Conservation (phyloP, 139 green algal species). For the Volvox africanus region DNA sequence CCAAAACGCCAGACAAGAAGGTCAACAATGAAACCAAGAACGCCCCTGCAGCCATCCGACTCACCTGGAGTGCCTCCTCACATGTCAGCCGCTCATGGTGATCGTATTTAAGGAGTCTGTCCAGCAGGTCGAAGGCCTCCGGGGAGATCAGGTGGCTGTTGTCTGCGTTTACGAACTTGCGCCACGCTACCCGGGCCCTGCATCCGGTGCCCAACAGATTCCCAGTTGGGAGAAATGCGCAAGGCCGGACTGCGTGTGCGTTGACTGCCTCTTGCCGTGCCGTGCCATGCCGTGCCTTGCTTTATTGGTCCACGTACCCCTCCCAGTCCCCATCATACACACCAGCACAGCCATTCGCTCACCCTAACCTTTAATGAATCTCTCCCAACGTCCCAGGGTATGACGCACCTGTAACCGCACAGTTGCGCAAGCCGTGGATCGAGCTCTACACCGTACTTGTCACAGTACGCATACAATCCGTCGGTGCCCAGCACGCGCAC, state of each 20-base stretch:
- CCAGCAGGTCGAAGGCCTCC: conserved; percentile 94
- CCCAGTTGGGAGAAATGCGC: no score
- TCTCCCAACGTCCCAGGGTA: no score
- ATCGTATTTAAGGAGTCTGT: conserved; percentile 94
- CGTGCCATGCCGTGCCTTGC: no score
- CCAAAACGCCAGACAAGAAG: no score
- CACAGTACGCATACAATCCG: conserved; percentile 73
- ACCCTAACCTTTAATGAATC: neutral
- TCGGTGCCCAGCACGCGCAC: conserved; percentile 91
- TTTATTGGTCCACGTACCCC: no score
- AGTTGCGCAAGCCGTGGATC: conserved; percentile 94
- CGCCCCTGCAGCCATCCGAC: no score
- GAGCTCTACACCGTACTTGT: conserved; percentile 97
- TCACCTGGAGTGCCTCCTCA: conserved; percentile 89
- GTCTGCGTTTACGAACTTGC: conserved; percentile 92
- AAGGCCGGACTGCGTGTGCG: no score
- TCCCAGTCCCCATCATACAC: no score
- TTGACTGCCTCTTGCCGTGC: no score
- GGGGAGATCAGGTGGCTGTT: conserved; percentile 92
- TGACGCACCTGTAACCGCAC: conserved; percentile 66
- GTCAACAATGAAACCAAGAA: no score
- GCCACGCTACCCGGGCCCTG: conserved; percentile 89
- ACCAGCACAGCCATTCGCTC: no score
- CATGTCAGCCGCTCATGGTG: conserved; percentile 92
- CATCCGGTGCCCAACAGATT: neutral